These are phyloP conservation scores for Nicotiana obtusifolia DNA, from an alignment of 257 asterid species.

Conservation along the genomic window DNA sequence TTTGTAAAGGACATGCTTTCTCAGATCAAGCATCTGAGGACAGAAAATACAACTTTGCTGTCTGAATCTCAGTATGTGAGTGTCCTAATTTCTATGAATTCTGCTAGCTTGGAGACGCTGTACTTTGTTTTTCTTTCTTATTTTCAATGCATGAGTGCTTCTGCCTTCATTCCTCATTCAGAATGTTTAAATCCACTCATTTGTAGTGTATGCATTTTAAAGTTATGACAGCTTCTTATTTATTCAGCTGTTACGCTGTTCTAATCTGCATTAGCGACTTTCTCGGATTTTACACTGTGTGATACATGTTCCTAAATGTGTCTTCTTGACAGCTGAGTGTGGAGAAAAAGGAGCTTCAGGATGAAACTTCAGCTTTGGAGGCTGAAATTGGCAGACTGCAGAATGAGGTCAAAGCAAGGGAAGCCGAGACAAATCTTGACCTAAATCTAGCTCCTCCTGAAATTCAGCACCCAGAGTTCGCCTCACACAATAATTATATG, in stretches of 20 bases:
- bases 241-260: not conserved
- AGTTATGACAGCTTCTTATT: not conserved
- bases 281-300: too few relatives aligned
- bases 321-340: conserved; percentile 29
- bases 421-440: conserved; percentile 33
- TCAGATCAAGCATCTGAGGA: conserved; percentile 38
- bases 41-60: conserved; percentile 35
- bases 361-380: conserved; percentile 39
- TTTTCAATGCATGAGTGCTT: not conserved
- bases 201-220: not conserved
- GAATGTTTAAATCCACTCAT: not conserved
- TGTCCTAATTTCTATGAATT: not conserved
- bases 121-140: not conserved
- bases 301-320: not conserved
- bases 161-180: not conserved
- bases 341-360: conserved; percentile 50
- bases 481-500: conserved; percentile 4
- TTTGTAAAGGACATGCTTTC: conserved; percentile 38
- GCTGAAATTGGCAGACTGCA: conserved; percentile 39
- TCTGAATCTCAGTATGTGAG: conserved; percentile 57
- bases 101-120: not conserved
- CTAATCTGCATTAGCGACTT: not conserved
- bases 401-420: conserved; percentile 26
- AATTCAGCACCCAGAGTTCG: conserved; percentile 14
- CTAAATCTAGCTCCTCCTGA: conserved; percentile 40